Base-by-base conservation (phyloP, 768 basidiomycete genomes). In the Hydnum rufescens region DNA sequence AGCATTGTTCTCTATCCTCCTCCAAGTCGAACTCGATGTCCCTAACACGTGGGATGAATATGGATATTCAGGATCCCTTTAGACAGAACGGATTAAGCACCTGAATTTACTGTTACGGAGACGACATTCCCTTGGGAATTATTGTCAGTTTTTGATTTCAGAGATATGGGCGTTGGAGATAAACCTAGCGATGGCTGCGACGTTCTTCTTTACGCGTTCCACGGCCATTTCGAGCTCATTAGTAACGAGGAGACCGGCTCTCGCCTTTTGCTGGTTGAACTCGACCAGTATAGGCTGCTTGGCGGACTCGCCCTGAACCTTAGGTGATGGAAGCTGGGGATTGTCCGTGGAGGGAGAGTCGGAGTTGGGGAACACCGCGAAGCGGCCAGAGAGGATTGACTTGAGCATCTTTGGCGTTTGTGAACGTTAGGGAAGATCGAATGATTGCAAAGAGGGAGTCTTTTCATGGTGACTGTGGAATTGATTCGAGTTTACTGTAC, bases 11-110 rank as follows among this genome's bases (percentile, higher is more conserved):
- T 49, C 54, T 43, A 57, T 74, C 71, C 32, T 66, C 67, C 52
- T 70, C 70, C 3, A 74, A 59, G 57, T 77, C 76, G 53, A 76
- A 77, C 57, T 74, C 74, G 25, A 73, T 63, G 61, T 77, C 76
- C 58, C 76, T 74, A 54, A 31, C n/a, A n/a, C 3, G 18, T 3
- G 18, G 36, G 47, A 42, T 13, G 43, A 32, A 28, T 8, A 32
- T 30, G 32, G 36, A 39, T 39, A 13, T 39, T 39, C 36, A 39
- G 22, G 22, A 39, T 39, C 13, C 19, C 3, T 3, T n/a, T n/a
- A 49, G 13, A 51, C 23, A 29, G 54, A 16, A 57, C 58, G 6
- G 59, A 16, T 42, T 5, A 54, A 67, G 22, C 53, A 74, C 74
- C 75, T 63, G 60, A 74, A 75, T 55, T 71, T 72, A 32, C 72